Base-by-base conservation (phyloP, 2,329 filamentous ascomycete genomes). In the Mycosphaerella sp. region DNA sequence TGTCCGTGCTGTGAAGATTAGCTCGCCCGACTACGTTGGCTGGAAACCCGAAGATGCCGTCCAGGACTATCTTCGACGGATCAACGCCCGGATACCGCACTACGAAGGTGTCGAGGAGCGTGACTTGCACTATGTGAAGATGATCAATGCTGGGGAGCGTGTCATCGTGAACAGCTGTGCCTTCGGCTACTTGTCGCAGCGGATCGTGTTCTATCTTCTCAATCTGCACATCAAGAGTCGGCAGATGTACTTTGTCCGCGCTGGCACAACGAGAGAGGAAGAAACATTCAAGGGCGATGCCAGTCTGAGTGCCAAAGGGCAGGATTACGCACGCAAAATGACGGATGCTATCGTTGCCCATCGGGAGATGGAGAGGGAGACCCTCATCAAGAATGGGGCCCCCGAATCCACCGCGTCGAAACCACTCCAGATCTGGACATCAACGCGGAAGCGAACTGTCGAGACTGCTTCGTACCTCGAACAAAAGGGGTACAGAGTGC, bases 131-230 rank as follows among this genome's bases (percentile, higher is more conserved):
- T 98, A 92, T 74, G 92, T 98, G 74, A 96, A 95, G 76, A 96
- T 98, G 92, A 95, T 97, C 69, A 98, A 98, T 64, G 93, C 93
- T 6, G 93, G 93, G 43, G 84, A 92, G 67, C 84, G 89, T 62
- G 86, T 98, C 67, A 86, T 92, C 64, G 92, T 97, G 72, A 98
- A 98, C 75, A 96, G 97, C 62, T 88, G 93, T 69, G 91, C 86
- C 67, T 97, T 98, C 71, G 92, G 91, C 64, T 98, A 98, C 68
- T 80, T 98, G 32, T 95, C 91, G 0, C 91, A 98, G 70, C 84
- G 93, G 57, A 98, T 98, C 62, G 92, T 98, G 52, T 98, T 98
- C 73, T 98, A 97, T 71, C 82, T 98, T 45, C 88, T 95, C 67
- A 98, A 98, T 67, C 78, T 97, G 23, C 93, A 98, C 72, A 96